phyloP scores from a whole-genome alignment of 371 early-diverging fungal genomes.

The Circinella umbellata region DNA sequence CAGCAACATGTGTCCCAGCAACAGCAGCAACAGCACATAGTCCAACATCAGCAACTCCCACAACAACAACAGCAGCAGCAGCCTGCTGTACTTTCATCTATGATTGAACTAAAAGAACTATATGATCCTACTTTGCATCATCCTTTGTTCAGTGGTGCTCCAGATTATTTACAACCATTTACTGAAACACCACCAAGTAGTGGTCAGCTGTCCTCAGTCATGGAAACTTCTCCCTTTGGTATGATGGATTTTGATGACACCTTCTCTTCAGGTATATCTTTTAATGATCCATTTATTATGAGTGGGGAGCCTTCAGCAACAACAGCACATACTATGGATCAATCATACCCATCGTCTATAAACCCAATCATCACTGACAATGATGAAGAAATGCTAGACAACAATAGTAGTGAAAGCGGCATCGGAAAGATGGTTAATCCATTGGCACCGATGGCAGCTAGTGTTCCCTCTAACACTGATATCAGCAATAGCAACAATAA shows the following conservation, averaged over 20 bases:
- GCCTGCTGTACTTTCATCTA: background rate
- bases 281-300: slow-evolving; percentile 15
- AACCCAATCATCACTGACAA: background rate
- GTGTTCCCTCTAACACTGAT: background rate
- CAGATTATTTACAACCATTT: background rate
- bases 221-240: slow-evolving; percentile 4
- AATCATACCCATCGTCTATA: background rate
- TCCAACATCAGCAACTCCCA: background rate
- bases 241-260: slow-evolving; percentile 21
- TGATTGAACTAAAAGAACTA: background rate
- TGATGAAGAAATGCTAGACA: slow-evolving; percentile 12
- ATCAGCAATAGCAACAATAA: background rate
- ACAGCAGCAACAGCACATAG: slow-evolving; percentile 2
- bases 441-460: background rate
- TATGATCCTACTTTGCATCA: slow-evolving; percentile 4
- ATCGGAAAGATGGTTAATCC: background rate
- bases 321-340: background rate
- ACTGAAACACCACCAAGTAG: slow-evolving; percentile 8
- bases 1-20: slow-evolving; percentile 27
- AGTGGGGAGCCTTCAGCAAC: background rate
- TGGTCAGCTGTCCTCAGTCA: background rate
- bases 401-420: background rate
- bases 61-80: slow-evolving; percentile 13
- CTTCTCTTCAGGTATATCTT: slow-evolving; percentile 4
- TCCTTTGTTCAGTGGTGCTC: slow-evolving; percentile 1